Percentiles rank a stretch among this genome's conserved stretches.
These are phyloP conservation scores for Nicotiana knightiana DNA, from an alignment of 257 asterid genomes.

Conservation along the genomic window DNA sequence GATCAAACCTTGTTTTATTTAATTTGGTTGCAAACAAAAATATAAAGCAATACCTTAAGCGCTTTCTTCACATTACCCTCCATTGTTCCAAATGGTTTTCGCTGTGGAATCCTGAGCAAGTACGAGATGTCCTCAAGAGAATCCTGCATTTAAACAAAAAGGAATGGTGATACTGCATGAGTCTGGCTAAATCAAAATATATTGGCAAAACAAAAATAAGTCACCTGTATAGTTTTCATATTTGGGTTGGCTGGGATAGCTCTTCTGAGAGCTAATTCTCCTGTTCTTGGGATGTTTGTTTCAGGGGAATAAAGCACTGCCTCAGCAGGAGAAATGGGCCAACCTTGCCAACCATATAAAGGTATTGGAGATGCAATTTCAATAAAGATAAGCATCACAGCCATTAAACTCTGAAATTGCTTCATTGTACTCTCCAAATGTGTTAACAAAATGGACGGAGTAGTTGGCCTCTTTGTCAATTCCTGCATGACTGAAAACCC, in stretches of 20 bases:
- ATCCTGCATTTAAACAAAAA: constrained; percentile 39
- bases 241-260: constrained; percentile 93
- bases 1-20: background rate
- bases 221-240: constrained; percentile 94
- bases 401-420: constrained; percentile 41
- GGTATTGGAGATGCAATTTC: constrained; percentile 68
- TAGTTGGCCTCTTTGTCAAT: constrained; percentile 20
- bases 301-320: constrained; percentile 97
- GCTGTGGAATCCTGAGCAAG: constrained; percentile 94
- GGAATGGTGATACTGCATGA: background rate
- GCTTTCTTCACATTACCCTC: constrained; percentile 96
- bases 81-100: constrained; percentile 97
- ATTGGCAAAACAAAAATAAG: background rate
- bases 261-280: constrained; percentile 93
- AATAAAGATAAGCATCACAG: constrained; percentile 43
- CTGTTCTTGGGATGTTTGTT: constrained; percentile 90
- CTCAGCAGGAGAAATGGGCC: constrained; percentile 57
- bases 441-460: constrained; percentile 15
- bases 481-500: constrained; percentile 45
- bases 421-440: constrained; percentile 37
- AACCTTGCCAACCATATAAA: constrained; percentile 34
- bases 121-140: constrained; percentile 93
- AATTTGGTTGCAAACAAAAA: background rate
- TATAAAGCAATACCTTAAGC: constrained; percentile 50
- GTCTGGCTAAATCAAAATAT: background rate